Conservation (phyloP, 192 early-diverging fungal species). For the Mycoemilia scoparia region DNA sequence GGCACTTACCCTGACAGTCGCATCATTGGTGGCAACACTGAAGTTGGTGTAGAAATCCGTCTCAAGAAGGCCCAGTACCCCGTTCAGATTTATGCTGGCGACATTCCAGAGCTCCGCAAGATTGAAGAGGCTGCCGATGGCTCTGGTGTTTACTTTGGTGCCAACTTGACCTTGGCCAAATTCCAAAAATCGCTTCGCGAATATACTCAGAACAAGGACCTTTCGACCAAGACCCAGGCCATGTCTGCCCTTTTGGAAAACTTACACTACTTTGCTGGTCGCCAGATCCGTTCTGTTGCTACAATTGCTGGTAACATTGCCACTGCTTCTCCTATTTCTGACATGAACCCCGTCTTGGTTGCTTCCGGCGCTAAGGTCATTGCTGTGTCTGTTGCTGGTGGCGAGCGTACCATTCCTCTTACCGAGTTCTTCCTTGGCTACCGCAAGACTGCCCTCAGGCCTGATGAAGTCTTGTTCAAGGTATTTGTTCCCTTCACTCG, state of each 20-base stretch:
- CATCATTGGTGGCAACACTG: slow-evolving; percentile 67
- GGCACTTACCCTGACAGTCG: slow-evolving; percentile 43
- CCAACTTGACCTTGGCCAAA: slow-evolving; percentile 41
- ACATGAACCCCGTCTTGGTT: slow-evolving; percentile 72
- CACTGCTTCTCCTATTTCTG: slow-evolving; percentile 78
- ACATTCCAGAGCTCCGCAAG: slow-evolving; percentile 46
- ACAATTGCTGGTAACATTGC: slow-evolving; percentile 70
- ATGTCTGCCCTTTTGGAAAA: slow-evolving; percentile 52
- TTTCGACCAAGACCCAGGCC: slow-evolving; percentile 27
- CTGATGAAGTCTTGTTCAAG: slow-evolving; percentile 43
- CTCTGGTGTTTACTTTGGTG: slow-evolving; percentile 38
- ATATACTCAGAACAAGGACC: slow-evolving; percentile 6
- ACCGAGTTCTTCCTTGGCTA: slow-evolving; percentile 69
- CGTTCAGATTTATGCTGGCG: slow-evolving; percentile 41
- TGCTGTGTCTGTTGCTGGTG: slow-evolving; percentile 16
- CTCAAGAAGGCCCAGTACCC: slow-evolving; percentile 52
- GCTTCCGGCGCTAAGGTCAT: slow-evolving; percentile 38
- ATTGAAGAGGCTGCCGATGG: slow-evolving; percentile 20
- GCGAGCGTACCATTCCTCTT: slow-evolving; percentile 34
- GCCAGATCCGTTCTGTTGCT: slow-evolving; percentile 74
- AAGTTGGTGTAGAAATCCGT: slow-evolving; percentile 60
- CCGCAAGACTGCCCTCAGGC: slow-evolving; percentile 48
- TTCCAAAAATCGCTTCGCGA: slow-evolving; percentile 18
- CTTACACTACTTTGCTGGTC: slow-evolving; percentile 62
- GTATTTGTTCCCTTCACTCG: slow-evolving; percentile 46